Evolutionary conservation across 805 yeast species (phyloP), one percentile per base, ranked within the genome.

Genomic region (Starmerella lactis-condensi): DNA sequence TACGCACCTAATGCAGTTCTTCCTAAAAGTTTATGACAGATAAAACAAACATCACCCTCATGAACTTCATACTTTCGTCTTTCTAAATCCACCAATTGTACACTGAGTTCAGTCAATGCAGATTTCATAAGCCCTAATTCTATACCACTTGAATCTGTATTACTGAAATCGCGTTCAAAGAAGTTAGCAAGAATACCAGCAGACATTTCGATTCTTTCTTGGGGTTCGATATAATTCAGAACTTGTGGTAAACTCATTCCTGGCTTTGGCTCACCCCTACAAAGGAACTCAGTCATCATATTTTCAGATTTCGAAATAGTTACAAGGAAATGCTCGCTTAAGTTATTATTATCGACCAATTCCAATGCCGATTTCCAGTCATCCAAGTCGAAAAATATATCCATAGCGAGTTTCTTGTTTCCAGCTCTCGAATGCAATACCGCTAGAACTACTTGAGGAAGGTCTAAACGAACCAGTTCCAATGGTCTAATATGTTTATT

Each of bases 321-420:
- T n/a, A 36, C 40, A 17, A 39, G 35, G 19, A 41, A 24, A 17
- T 34, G 37, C 2, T 34, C 20, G 3, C 32, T 26, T 3, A 12
- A 11, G 8, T 17, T 6, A 17, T 62, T 65, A 0, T 56, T 55
- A 1, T 63, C 51, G 38, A 89, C 72, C 43, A 76, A 76, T 3
- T 53, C 47, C 37, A 74, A 62, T 0, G 92, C 76, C n/a, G 58
- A 54, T 14, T 52, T 52, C 29, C 67, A 61, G 45, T 75, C 75
- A 3, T 64, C 52, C 27, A 77, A 4, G 14, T 69, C 69, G 29
- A 65, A 69, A 17, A 71, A 58, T 2, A 79, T 64, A 33, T 67
- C 66, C 12, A 85, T 53, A 0, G 79, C 72, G 30, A 68, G 63
- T 8, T 62, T 60, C 45, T 77, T 78, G 31, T 68, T 68, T 1